Evolutionary conservation across 2,329 filamentous ascomycete genomes (phyloP).

Genomic region (Didymellaceae sp.): DNA sequence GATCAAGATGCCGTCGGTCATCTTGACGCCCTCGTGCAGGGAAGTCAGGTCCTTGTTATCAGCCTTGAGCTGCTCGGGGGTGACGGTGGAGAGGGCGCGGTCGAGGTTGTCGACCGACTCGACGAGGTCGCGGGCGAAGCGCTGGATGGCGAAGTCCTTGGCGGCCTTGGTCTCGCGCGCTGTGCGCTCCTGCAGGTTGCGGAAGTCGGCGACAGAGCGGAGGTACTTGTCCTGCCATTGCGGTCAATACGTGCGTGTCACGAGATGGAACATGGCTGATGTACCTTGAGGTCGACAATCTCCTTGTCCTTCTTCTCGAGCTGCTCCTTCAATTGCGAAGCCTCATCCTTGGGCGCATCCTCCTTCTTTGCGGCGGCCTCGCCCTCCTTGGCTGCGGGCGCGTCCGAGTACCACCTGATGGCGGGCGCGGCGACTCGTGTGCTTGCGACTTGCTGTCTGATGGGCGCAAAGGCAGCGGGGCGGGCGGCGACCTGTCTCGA

Average conservation of each 20-base stretch:
- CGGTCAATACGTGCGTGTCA: background rate
- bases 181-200: slow-evolving; percentile 95
- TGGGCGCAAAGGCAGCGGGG: slow-evolving; percentile 49
- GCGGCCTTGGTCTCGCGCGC: slow-evolving; percentile 86
- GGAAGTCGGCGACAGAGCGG: slow-evolving; percentile 93
- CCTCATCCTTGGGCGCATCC: slow-evolving; percentile 48
- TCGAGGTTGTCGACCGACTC: slow-evolving; percentile 98
- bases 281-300: slow-evolving; percentile 83
- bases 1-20: slow-evolving; percentile 92
- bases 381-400: slow-evolving; percentile 52
- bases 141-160: slow-evolving; percentile 90
- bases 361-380: slow-evolving; percentile 53
- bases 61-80: slow-evolving; percentile 71
- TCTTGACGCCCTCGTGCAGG: slow-evolving; percentile 88
- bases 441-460: slow-evolving; percentile 42
- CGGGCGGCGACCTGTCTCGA: slow-evolving; percentile 52
- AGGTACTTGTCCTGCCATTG: slow-evolving; percentile 83
- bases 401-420: slow-evolving; percentile 57
- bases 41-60: slow-evolving; percentile 76
- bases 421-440: slow-evolving; percentile 39
- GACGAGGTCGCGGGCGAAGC: slow-evolving; percentile 92
- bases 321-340: slow-evolving; percentile 63
- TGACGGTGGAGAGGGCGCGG: slow-evolving; percentile 82
- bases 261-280: slow-evolving; percentile 14
- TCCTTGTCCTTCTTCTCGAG: slow-evolving; percentile 76